Conservation (phyloP, 768 basidiomycete genomes). For the Dendrothele bispora region DNA sequence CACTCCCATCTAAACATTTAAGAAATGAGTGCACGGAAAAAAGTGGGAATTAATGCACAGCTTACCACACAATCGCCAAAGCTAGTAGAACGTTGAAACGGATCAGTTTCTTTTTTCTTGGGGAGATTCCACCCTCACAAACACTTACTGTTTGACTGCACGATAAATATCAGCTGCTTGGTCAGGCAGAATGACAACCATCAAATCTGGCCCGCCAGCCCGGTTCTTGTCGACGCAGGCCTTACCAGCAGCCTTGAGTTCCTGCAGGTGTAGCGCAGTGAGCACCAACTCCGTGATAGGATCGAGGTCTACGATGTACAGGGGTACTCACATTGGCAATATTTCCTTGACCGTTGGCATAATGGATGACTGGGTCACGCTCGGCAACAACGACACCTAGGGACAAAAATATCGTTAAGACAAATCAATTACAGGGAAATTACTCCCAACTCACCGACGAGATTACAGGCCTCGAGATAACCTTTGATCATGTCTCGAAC, state of each 20-base stretch:
- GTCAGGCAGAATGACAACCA: constrained; percentile 55
- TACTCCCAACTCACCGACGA: constrained; percentile 3
- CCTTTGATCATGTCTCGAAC: constrained; percentile 36
- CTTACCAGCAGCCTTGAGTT: constrained; percentile 24
- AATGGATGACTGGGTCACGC: background rate
- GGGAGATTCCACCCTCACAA: background rate
- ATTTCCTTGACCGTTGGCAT: background rate
- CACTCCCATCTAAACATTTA: constrained; percentile 44
- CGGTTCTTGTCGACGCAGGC: constrained; percentile 33
- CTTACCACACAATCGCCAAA: constrained; percentile 39
- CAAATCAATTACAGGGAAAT: no score
- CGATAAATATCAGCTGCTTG: constrained; percentile 53
- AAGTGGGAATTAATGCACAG: background rate
- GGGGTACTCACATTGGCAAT: no score
- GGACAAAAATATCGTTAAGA: no score
- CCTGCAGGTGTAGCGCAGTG: background rate
- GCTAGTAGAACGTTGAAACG: constrained; percentile 6
- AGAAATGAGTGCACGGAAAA: constrained; percentile 34
- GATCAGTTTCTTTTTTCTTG: background rate
- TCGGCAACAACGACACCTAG: background rate
- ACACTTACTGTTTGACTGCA: constrained; percentile 55
- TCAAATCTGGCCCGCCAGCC: constrained; percentile 36
- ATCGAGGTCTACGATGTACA: no score
- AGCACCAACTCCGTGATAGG: no score
- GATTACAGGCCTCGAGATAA: constrained; percentile 39